phyloP scores from a whole-genome alignment of 768 basidiomycete genomes.

The Hygrocybe coccinea region DNA sequence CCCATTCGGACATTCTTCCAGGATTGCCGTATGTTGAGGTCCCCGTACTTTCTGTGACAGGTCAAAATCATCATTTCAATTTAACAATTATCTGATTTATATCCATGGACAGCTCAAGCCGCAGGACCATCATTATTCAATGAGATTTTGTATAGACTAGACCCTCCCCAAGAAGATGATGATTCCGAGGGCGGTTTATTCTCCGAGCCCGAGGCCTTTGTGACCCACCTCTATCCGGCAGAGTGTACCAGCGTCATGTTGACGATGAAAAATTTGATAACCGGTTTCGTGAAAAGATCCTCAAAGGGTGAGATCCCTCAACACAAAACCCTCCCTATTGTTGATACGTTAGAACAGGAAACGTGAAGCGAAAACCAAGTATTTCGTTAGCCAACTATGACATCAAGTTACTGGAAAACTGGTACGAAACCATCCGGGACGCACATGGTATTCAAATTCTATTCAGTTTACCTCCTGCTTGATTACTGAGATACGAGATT shows the following conservation, averaged over 20 bases:
- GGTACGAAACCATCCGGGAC: constrained; percentile 46
- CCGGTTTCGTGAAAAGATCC: constrained; percentile 45
- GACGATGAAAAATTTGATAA: constrained; percentile 53
- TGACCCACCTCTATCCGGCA: constrained; percentile 51
- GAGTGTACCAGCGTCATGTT: constrained; percentile 51
- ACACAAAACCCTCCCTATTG: background rate
- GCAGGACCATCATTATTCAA: constrained; percentile 45
- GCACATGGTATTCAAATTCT: constrained; percentile 32
- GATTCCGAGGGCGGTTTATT: constrained; percentile 3
- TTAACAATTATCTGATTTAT: background rate
- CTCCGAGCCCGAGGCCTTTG: constrained; percentile 11
- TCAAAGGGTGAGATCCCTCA: constrained; percentile 2
- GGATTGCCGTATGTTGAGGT: constrained; percentile 59
- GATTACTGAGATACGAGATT: background rate
- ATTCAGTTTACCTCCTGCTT: background rate
- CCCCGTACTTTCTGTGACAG: constrained; percentile 53
- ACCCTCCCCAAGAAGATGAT: constrained; percentile 18
- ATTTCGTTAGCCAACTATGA: constrained; percentile 58
- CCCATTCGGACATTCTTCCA: constrained; percentile 44
- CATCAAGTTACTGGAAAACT: constrained; percentile 53
- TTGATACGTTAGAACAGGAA: constrained; percentile 19
- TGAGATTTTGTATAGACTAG: constrained; percentile 37
- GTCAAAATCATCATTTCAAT: constrained; percentile 30
- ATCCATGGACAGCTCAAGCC: constrained; percentile 35
- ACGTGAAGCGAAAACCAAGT: constrained; percentile 42